Conservation (phyloP, 2,329 filamentous ascomycete genomes). For the Metarhizium guizhouense region DNA sequence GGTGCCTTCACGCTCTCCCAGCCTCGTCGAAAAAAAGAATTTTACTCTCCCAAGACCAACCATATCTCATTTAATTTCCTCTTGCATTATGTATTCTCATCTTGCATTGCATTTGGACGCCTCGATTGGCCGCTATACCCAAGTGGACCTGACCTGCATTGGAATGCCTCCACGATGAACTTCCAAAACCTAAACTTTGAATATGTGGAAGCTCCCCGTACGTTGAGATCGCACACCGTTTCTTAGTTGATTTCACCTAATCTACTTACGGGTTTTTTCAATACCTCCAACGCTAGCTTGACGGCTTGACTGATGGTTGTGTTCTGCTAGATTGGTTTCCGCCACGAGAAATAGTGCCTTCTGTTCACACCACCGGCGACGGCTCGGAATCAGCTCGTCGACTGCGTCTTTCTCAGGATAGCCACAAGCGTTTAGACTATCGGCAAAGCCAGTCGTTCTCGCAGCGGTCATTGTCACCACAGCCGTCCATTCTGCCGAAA, state of each 20-base stretch:
- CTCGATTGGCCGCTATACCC: conserved; percentile 24
- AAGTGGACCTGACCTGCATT: conserved; percentile 21
- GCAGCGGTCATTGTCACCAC: conserved; percentile 21
- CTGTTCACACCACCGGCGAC: neutral
- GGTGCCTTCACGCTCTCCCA: conserved; percentile 9
- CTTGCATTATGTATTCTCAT: conserved; percentile 21
- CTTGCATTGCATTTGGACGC: conserved; percentile 20
- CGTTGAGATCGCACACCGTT: conserved; percentile 12
- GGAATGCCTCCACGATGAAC: conserved; percentile 25
- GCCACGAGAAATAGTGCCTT: neutral
- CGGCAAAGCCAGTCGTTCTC: conserved; percentile 3
- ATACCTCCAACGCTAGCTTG: neutral
- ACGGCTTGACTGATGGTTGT: conserved; percentile 5
- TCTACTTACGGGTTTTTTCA: neutral
- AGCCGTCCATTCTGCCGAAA: conserved; percentile 21
- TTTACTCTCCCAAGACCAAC: conserved; percentile 18
- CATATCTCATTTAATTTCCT: conserved; percentile 20
- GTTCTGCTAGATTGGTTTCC: conserved; percentile 6
- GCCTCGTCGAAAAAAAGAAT: conserved; percentile 15
- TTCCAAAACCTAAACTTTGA: conserved; percentile 26
- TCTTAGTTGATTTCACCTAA: neutral
- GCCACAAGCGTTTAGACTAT: neutral
- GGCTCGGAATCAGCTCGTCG: neutral
- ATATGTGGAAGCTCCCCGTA: conserved; percentile 28
- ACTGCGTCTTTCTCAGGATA: neutral